Percentiles rank a stretch among this genome's conserved stretches.
Conservation (phyloP, 2,329 filamentous ascomycete species). For the Apiospora kogelbergensis region DNA sequence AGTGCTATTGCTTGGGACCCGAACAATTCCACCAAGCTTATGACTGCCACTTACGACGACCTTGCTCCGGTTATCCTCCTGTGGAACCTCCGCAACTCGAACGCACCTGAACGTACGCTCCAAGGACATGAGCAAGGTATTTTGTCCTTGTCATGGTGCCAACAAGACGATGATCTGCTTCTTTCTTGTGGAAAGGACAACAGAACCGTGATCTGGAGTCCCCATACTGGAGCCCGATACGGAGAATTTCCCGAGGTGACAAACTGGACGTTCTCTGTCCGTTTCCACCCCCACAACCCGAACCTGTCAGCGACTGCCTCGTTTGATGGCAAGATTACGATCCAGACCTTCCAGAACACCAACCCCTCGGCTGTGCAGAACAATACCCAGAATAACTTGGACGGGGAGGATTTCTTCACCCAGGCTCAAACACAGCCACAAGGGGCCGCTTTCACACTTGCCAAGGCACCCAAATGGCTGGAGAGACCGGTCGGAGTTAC, state of each 20-base stretch:
- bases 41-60: constrained; percentile 90
- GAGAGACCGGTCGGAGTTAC: constrained; percentile 81
- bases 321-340: constrained; percentile 92
- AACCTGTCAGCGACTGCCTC: constrained; percentile 91
- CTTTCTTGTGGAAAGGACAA: constrained; percentile 97
- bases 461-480: constrained; percentile 86
- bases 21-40: constrained; percentile 87
- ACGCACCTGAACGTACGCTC: constrained; percentile 85
- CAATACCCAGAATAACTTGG: constrained; percentile 66
- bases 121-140: constrained; percentile 94
- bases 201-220: constrained; percentile 93
- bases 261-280: constrained; percentile 98
- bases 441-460: constrained; percentile 82
- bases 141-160: constrained; percentile 92
- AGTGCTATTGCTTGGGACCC: constrained; percentile 98
- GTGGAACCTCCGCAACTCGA: constrained; percentile 95
- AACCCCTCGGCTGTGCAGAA: constrained; percentile 72
- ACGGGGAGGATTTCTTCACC: constrained; percentile 95
- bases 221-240: constrained; percentile 80
- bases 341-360: constrained; percentile 94
- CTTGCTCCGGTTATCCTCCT: constrained; percentile 83
- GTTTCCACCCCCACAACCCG: constrained; percentile 92
- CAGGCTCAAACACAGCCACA: constrained; percentile 91
- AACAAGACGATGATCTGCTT: constrained; percentile 83
- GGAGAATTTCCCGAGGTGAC: constrained; percentile 96